Base-by-base conservation (phyloP, 2,329 filamentous ascomycete species). In the Metarhizium album region DNA sequence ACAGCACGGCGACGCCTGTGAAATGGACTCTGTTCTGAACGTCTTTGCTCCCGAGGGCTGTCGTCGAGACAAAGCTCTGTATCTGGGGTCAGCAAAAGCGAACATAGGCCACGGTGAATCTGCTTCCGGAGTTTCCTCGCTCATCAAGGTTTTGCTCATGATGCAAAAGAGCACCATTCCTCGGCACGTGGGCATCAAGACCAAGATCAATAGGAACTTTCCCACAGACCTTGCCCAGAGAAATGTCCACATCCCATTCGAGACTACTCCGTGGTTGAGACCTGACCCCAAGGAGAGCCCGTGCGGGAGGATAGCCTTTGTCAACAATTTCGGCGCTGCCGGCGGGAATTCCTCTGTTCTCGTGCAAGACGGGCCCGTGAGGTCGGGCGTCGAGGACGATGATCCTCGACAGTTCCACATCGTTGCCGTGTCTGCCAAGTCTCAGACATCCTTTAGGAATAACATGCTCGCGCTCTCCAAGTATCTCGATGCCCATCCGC, bases 1-100 rank as follows among this genome's bases (percentile, higher is more conserved):
- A 0, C 88, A 94, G 65, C 88, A 86, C 37, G 90, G 89, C 51
- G 90, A 95, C 61, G 83, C 82, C 2, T 84, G 82, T 1, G 90
- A 95, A 64, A 91, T 93, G 85, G 72, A 79, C 1, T 89, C 85
- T 0, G 87, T 95, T 45, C 80, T 83, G 2, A 67, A 73, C 48
- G 69, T 74, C 9, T 80, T 78, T 53, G 75, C 75, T 0, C 75
- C 9, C 18, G 14, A 40, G 9, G 14, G 27, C 27, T 29, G 74
- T n/a, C 69, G 18, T 1, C 59, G 70, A 38, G 68, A 69, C 74
- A 48, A 65, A 74, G 22, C 75, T 80, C 68, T 88, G 0, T 76
- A 76, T 55, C 66, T 87, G 0, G 83, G 84, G 5, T 73, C 82
- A 1, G 74, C 81, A 3, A 87, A 80, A 52, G 59, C 72, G 1